These are phyloP conservation scores for Dryas alaskensis DNA, from an alignment of 306 rosid species.

Conservation along the genomic window DNA sequence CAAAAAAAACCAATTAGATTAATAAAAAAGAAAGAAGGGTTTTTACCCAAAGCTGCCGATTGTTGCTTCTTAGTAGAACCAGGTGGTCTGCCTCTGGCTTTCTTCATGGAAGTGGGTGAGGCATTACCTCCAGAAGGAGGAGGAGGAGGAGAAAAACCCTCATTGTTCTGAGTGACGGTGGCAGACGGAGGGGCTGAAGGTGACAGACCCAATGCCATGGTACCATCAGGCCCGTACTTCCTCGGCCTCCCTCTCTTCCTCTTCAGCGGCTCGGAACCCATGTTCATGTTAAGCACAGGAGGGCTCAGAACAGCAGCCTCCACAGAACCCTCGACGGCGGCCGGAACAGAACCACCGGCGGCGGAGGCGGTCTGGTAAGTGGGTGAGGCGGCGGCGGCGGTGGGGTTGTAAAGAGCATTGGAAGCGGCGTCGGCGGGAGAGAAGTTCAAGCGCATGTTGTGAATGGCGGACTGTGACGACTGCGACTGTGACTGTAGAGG, in stretches of 20 bases:
- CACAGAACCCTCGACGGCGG: constrained; percentile 22
- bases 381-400: constrained; percentile 22
- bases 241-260: constrained; percentile 82
- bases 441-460: constrained; percentile 45
- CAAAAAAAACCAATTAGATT: not conserved
- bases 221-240: constrained; percentile 67
- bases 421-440: constrained; percentile 29
- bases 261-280: constrained; percentile 44
- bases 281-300: constrained; percentile 31
- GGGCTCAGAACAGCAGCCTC: constrained; percentile 23
- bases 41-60: constrained; percentile 42
- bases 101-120: constrained; percentile 44
- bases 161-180: constrained; percentile 25
- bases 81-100: constrained; percentile 67
- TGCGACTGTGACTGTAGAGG: too few relatives aligned
- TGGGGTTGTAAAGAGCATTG: constrained; percentile 34
- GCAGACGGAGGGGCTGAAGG: constrained; percentile 3
- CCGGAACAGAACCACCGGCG: not conserved
- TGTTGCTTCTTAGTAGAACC: constrained; percentile 59
- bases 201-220: constrained; percentile 41
- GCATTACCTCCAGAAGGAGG: constrained; percentile 29
- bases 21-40: not conserved
- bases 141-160: constrained; percentile 15
- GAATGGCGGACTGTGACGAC: constrained; percentile 2
- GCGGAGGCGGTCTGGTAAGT: constrained; percentile 26